Evolutionary conservation across 148 eudicot species (phyloP), one percentile per base, ranked within the genome.

Genomic region (Arctostaphylos glauca): DNA sequence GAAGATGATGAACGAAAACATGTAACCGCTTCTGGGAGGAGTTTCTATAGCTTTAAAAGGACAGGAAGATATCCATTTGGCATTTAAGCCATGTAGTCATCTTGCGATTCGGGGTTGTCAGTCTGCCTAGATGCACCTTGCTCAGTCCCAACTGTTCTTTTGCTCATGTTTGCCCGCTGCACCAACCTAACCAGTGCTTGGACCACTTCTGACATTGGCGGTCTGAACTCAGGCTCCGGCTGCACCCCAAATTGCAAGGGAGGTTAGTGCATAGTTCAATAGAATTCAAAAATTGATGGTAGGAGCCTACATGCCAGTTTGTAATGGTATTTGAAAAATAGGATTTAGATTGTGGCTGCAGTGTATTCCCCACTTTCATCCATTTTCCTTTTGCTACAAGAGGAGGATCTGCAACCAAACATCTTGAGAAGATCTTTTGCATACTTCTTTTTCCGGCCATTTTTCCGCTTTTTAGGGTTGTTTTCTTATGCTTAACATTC

Each of bases 131-230:
- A 80, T 67, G 85, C 78, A 52, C 83, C 80, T 74, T 88, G 90
- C 5, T 88, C 92, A 79, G 88, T 93, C 16, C 97, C 95, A 12
- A 93, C 84, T 16, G 98, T 95, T 86, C 98, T 88, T 89, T 92
- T 95, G 92, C 98, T 95, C 98, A 95, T 95, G 90, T 95, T 95
- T 77, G 98, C 90, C 67, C 97, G 87, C 76, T 93, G 95, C 84
- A 95, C 98, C 85, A 95, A 88, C n/a, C 95, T 91, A 55, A 95
- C 95, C 92, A 95, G 89, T 23, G 94, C 97, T 85, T 95, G 92
- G 55, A 95, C 98, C 88, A 95, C 98, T 85, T 95, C 98, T 55
- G 98, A 95, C 98, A 95, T 95, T 12, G 98, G 97, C 79, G 98
- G 98, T 81, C 98, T 90, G 89, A 94, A 95, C 85, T 95, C 98